phyloP scores from a whole-genome alignment of 176 grass and related monocot genomes.

The Triticum aestivum region IWGSC_CS_RefSeq_v2.1 NC_057799.1:83384324-83384823 shows the following conservation, averaged over 20 bases:
- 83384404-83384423: background rate
- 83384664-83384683: background rate
- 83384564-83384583: background rate
- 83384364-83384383: slow-evolving; percentile 37
- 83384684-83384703: slow-evolving; percentile 1
- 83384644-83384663: background rate
- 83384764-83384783: background rate
- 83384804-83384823: background rate
- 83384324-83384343: slow-evolving; percentile 10
- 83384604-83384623: slow-evolving; percentile 49
- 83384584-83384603: slow-evolving; percentile 27
- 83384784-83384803: background rate
- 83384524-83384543: slow-evolving; percentile 52
- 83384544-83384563: background rate
- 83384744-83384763: background rate
- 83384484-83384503: slow-evolving; percentile 46
- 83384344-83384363: slow-evolving; percentile 45
- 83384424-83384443: background rate
- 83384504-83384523: slow-evolving; percentile 32
- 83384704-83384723: background rate
- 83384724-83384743: background rate
- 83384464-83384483: slow-evolving; percentile 44
- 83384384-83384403: no score
- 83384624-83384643: slow-evolving; percentile 45
- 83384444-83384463: background rate